phyloP scores from a whole-genome alignment of 2,329 filamentous ascomycete genomes.

The Capronia americana region DNA sequence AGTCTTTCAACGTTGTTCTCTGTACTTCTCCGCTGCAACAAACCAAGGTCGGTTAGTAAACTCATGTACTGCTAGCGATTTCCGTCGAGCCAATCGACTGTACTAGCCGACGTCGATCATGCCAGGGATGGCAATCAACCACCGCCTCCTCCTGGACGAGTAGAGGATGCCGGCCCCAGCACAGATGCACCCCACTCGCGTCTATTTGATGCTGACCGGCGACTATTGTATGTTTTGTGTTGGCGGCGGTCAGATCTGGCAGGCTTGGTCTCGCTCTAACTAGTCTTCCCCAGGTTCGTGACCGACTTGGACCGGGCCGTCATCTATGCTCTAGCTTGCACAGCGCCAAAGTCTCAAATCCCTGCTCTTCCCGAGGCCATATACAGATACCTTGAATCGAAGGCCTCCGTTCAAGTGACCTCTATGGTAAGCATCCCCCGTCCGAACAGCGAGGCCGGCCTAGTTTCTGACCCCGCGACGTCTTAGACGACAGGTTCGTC shows the following conservation, averaged over 20 bases:
- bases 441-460: not conserved
- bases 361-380: slow-evolving; percentile 4
- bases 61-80: too few relatives aligned
- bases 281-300: not conserved
- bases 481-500: not conserved
- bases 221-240: not conserved
- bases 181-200: not conserved
- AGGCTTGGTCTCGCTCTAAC: not conserved
- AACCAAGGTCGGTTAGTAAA: too few relatives aligned
- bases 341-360: not conserved
- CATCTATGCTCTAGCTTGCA: slow-evolving; percentile 1
- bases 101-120: too few relatives aligned
- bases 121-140: too few relatives aligned
- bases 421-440: not conserved
- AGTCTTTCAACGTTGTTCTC: slow-evolving; percentile 2
- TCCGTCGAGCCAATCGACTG: too few relatives aligned
- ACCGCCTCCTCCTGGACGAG: too few relatives aligned
- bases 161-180: not conserved
- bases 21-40: too few relatives aligned
- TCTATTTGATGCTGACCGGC: not conserved
- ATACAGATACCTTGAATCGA: not conserved
- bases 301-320: not conserved
- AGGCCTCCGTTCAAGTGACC: slow-evolving; percentile 3
- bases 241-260: too few relatives aligned
- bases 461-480: not conserved